phyloP scores from a whole-genome alignment of 306 rosid genomes.

The Adenanthera pavonina region DNA sequence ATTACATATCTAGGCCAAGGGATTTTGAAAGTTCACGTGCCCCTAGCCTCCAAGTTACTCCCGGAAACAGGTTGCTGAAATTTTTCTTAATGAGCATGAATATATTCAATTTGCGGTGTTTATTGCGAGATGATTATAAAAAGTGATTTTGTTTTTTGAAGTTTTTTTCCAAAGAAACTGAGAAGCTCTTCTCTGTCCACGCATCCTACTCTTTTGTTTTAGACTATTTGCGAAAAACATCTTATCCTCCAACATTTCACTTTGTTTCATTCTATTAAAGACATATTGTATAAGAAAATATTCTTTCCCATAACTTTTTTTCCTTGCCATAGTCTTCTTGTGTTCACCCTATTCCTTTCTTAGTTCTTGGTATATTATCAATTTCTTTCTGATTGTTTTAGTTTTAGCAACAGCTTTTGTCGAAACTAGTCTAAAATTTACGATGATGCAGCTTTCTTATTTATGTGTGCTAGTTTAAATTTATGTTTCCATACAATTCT shows the following conservation, averaged over 20 bases:
- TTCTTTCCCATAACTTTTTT: not conserved
- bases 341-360: not conserved
- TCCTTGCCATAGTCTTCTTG: slow-evolving; percentile 10
- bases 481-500: slow-evolving; percentile 67
- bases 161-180: slow-evolving; percentile 12
- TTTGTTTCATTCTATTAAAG: not conserved
- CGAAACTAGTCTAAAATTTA: slow-evolving; percentile 40
- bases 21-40: slow-evolving; percentile 69
- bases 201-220: slow-evolving; percentile 10
- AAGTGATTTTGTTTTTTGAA: not conserved
- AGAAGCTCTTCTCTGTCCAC: slow-evolving; percentile 24
- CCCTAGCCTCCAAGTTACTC: slow-evolving; percentile 83
- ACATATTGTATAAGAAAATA: slow-evolving; percentile 17
- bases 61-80: slow-evolving; percentile 88
- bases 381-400: slow-evolving; percentile 20
- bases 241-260: slow-evolving; percentile 15
- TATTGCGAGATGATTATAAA: not conserved
- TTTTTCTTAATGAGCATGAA: slow-evolving; percentile 32
- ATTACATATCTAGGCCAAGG: slow-evolving; percentile 74
- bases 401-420: slow-evolving; percentile 27
- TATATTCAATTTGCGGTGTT: slow-evolving; percentile 6
- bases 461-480: slow-evolving; percentile 58
- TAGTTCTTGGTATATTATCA: slow-evolving; percentile 17
- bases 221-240: slow-evolving; percentile 5
- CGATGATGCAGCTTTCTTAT: slow-evolving; percentile 29